A percentile compares a stretch with the other conserved stretches of the same genome.
Evolutionary conservation across 257 asterid species (phyloP).

Genomic region (Fraxinus americana): DNA sequence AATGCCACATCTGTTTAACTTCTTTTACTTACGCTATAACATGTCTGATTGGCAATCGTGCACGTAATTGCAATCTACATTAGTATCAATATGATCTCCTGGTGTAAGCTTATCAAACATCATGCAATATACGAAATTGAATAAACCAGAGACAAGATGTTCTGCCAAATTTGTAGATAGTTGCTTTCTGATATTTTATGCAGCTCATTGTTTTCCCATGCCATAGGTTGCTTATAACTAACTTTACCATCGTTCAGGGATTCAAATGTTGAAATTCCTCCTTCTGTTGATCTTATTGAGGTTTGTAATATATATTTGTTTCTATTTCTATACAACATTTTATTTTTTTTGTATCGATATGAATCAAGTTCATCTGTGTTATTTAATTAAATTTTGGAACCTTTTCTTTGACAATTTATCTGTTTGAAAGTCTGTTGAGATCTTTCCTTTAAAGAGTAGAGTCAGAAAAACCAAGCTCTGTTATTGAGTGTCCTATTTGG

Average conservation of each 20-base stretch:
- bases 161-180: background rate
- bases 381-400: conserved; percentile 1
- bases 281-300: conserved; percentile 54
- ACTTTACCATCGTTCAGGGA: conserved; percentile 50
- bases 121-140: background rate
- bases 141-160: conserved; percentile 4
- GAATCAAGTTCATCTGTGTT: background rate
- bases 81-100: background rate
- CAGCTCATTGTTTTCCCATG: conserved; percentile 5
- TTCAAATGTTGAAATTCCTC: conserved; percentile 58
- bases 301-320: conserved; percentile 37
- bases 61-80: background rate
- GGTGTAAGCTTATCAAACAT: background rate
- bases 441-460: background rate
- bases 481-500: background rate
- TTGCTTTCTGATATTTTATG: background rate
- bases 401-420: background rate
- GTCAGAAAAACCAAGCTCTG: background rate
- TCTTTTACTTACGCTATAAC: background rate
- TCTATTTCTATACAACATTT: background rate
- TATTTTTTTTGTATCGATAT: background rate
- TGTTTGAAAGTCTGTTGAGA: conserved; percentile 5
- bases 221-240: conserved; percentile 20
- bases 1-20: background rate
- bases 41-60: background rate